A percentile compares a stretch with the other conserved stretches of the same genome.
These are phyloP conservation scores for Scedosporium minutisporum DNA, from an alignment of 2,329 filamentous ascomycete species.

Conservation along the genomic window DNA sequence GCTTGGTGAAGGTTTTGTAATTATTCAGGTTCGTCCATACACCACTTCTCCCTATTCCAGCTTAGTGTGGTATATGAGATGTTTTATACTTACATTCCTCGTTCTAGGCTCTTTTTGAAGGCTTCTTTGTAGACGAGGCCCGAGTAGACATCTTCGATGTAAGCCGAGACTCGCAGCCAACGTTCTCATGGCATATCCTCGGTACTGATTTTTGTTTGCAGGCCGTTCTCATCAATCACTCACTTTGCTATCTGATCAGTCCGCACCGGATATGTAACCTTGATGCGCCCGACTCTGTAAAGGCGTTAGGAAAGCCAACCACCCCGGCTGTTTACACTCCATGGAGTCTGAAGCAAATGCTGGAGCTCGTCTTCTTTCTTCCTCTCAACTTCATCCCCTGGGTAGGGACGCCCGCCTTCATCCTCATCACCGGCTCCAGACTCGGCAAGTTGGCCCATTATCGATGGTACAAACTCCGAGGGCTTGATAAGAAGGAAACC, in stretches of 20 bases:
- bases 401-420: conserved; percentile 74
- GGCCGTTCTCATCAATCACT: conserved; percentile 66
- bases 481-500: conserved; percentile 62
- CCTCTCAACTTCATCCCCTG: conserved; percentile 83
- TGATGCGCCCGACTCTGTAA: conserved; percentile 63
- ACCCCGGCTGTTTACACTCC: conserved; percentile 70
- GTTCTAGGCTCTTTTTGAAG: conserved; percentile 54
- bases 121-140: conserved; percentile 71
- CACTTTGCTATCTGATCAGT: conserved; percentile 58
- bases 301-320: conserved; percentile 74
- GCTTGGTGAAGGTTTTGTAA: conserved; percentile 69
- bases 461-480: conserved; percentile 76
- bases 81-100: background rate
- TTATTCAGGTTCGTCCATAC: conserved; percentile 35
- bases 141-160: conserved; percentile 79
- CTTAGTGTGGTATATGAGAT: background rate
- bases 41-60: background rate
- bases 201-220: conserved; percentile 18
- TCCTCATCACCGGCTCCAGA: conserved; percentile 78
- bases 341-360: conserved; percentile 82
- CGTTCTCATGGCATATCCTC: background rate
- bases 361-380: conserved; percentile 69
- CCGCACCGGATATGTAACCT: conserved; percentile 55
- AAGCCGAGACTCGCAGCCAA: conserved; percentile 18
- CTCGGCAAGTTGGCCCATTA: conserved; percentile 85